Conservation (phyloP, 1,284 basidiomycete species). For the Cryptococcus deneoformans region DNA sequence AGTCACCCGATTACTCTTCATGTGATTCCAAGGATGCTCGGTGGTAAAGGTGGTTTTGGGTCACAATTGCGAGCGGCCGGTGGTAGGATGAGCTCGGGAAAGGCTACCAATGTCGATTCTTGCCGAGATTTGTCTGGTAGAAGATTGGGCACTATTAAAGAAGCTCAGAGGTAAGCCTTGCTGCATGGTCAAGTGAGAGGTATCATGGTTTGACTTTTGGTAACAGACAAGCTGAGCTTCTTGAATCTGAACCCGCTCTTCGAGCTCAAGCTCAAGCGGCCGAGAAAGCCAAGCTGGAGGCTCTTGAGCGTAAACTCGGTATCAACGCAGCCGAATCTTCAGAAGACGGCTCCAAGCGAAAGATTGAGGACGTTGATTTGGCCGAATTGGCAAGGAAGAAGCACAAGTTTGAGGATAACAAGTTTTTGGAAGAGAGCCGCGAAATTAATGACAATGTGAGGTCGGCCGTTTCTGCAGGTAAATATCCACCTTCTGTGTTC, state of each 20-base stretch:
- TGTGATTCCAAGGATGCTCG: constrained; percentile 58
- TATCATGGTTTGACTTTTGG: background rate
- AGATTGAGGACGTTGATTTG: constrained; percentile 53
- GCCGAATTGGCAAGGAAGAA: constrained; percentile 65
- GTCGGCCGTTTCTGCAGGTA: constrained; percentile 81
- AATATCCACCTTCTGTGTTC: constrained; percentile 21
- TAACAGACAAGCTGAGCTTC: constrained; percentile 78
- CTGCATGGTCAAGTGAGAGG: background rate
- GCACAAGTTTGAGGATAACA: constrained; percentile 84
- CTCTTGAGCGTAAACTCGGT: constrained; percentile 75
- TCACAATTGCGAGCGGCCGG: constrained; percentile 94
- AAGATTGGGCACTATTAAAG: constrained; percentile 88
- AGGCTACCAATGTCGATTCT: constrained; percentile 91
- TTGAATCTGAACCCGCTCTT: constrained; percentile 79
- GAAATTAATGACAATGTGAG: constrained; percentile 92
- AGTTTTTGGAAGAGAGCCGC: constrained; percentile 86
- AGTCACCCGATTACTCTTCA: constrained; percentile 32
- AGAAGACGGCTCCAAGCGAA: constrained; percentile 33
- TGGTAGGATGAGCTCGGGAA: constrained; percentile 94
- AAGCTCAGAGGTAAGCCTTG: constrained; percentile 75
- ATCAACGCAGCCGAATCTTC: constrained; percentile 51
- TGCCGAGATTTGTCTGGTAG: constrained; percentile 91
- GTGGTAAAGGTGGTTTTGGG: constrained; percentile 98
- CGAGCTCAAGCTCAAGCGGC: constrained; percentile 75
- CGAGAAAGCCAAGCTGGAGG: constrained; percentile 80